Conservation (phyloP, 352 stramenopile species). For the Phytophthora quininea region DNA sequence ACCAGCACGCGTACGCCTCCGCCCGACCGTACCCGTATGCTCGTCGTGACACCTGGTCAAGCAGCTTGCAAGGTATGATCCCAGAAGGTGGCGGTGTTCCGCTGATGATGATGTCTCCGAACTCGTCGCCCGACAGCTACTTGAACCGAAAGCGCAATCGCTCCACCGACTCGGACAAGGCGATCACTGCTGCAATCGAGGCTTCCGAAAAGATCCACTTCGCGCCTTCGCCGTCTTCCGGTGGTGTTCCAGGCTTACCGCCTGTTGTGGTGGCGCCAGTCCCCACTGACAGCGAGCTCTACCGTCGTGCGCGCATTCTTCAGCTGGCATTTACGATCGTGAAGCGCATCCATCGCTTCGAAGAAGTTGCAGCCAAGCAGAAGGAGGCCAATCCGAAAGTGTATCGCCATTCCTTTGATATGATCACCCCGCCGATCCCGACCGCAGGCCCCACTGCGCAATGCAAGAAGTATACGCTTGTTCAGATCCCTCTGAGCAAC, state of each 20-base stretch:
- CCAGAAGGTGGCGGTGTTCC: constrained; percentile 43
- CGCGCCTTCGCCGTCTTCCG: constrained; percentile 32
- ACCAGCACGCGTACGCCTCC: constrained; percentile 59
- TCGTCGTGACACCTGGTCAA: constrained; percentile 46
- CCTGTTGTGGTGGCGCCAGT: constrained; percentile 30
- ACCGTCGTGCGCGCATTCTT: constrained; percentile 60
- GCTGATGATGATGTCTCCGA: constrained; percentile 41
- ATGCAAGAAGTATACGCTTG: constrained; percentile 42
- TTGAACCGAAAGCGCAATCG: constrained; percentile 76
- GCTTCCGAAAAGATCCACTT: constrained; percentile 61
- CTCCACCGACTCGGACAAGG: constrained; percentile 72
- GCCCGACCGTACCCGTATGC: constrained; percentile 45
- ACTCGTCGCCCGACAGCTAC: constrained; percentile 43
- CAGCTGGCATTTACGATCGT: constrained; percentile 66
- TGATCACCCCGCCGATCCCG: constrained; percentile 50
- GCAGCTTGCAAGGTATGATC: constrained; percentile 35
- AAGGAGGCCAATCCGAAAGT: constrained; percentile 37
- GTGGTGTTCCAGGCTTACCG: constrained; percentile 23
- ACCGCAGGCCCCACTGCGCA: constrained; percentile 10
- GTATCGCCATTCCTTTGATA: constrained; percentile 68
- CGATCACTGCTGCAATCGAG: constrained; percentile 53
- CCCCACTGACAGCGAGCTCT: constrained; percentile 49
- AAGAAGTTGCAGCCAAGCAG: constrained; percentile 52
- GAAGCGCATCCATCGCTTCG: constrained; percentile 65
- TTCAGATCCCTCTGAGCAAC: constrained; percentile 67